phyloP scores from a whole-genome alignment of 2,329 filamentous ascomycete genomes.

The Penicillium fuscoglaucum region DNA sequence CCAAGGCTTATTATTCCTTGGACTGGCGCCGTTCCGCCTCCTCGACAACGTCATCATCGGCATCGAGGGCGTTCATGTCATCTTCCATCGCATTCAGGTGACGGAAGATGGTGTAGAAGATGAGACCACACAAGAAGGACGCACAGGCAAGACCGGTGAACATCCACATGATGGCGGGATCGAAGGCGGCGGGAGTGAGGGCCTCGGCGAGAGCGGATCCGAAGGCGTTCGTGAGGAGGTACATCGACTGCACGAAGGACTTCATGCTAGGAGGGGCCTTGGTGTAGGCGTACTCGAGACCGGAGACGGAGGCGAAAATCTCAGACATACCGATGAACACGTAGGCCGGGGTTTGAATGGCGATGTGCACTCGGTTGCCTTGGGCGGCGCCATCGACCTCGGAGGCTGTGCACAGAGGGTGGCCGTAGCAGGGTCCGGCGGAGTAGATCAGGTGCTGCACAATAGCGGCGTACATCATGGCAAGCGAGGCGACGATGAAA shows the following conservation, averaged over 20 bases:
- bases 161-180: conserved; percentile 68
- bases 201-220: conserved; percentile 62
- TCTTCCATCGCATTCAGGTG: conserved; percentile 53
- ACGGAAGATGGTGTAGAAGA: conserved; percentile 57
- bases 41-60: conserved; percentile 31
- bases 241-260: conserved; percentile 59
- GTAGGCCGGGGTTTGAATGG: conserved; percentile 48
- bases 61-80: conserved; percentile 52
- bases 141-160: conserved; percentile 59
- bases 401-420: conserved; percentile 38
- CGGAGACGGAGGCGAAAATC: conserved; percentile 64
- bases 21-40: conserved; percentile 16
- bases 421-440: conserved; percentile 53
- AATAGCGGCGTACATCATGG: conserved; percentile 62
- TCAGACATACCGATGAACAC: conserved; percentile 54
- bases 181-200: conserved; percentile 59
- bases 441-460: conserved; percentile 59
- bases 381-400: conserved; percentile 32
- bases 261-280: conserved; percentile 71
- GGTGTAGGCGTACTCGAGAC: conserved; percentile 71
- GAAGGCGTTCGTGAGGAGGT: conserved; percentile 59
- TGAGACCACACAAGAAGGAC: conserved; percentile 50
- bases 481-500: conserved; percentile 64
- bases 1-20: conserved; percentile 4
- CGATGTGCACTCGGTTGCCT: conserved; percentile 48